Evolutionary conservation across 345 rosid genomes (phyloP).

Genomic region (Rhodomyrtus tomentosa): DNA sequence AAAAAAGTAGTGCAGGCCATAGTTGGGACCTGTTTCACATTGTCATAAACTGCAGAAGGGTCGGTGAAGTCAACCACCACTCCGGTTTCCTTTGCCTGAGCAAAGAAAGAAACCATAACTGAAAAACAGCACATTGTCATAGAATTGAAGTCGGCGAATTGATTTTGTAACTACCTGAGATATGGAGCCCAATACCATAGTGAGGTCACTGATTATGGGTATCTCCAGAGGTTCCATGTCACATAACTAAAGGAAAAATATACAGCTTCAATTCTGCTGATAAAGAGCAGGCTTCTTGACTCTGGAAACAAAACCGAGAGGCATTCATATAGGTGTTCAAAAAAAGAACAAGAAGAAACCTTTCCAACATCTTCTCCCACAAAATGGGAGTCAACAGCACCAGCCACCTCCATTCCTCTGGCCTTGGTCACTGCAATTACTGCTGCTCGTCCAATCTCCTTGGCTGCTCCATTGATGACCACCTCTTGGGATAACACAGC

Average conservation of each 20-base stretch:
- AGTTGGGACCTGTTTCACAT: constrained; percentile 67
- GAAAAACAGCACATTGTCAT: background rate
- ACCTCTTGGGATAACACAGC: constrained; percentile 26
- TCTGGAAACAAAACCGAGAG: background rate
- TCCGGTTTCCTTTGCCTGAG: constrained; percentile 74
- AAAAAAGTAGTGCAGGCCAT: background rate
- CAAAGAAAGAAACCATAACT: background rate
- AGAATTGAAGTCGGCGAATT: background rate
- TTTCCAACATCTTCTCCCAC: constrained; percentile 79
- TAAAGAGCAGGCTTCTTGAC: background rate
- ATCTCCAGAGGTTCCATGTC: constrained; percentile 84
- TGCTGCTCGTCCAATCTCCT: constrained; percentile 89
- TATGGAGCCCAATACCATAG: constrained; percentile 91
- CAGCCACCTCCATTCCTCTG: constrained; percentile 92
- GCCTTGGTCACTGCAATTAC: constrained; percentile 79
- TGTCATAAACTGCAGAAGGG: constrained; percentile 82
- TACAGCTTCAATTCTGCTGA: background rate
- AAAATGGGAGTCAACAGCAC: constrained; percentile 71
- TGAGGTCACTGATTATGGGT: constrained; percentile 71
- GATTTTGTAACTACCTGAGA: constrained; percentile 53
- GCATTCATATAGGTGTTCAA: background rate
- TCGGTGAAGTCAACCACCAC: constrained; percentile 81
- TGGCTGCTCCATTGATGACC: constrained; percentile 80
- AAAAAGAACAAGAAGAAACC: constrained; percentile 18
- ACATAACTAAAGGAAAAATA: constrained; percentile 30